Evolutionary conservation across 495 filamentous ascomycete genomes (phyloP).

Genomic region (Geopyxis carbonaria): DNA sequence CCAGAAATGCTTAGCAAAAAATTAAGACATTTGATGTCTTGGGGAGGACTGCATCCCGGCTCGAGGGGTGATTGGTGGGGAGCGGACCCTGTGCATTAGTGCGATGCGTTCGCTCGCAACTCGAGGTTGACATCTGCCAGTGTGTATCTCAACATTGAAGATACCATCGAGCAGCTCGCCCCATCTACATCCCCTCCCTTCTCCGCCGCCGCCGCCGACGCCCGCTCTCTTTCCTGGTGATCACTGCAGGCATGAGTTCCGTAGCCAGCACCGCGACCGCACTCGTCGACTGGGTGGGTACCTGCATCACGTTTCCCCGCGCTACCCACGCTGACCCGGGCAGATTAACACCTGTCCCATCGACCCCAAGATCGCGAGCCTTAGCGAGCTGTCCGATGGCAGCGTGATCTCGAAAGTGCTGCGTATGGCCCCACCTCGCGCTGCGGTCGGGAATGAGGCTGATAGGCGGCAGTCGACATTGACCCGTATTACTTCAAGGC

Average conservation of each 20-base stretch:
- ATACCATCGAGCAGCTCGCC: too few species aligned
- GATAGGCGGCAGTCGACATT: slow-evolving; percentile 25
- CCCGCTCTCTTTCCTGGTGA: background rate
- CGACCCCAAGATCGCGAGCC: slow-evolving; percentile 21
- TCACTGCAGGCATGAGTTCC: slow-evolving; percentile 17
- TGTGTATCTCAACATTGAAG: too few species aligned
- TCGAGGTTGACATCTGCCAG: too few species aligned
- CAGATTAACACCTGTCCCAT: slow-evolving; percentile 26
- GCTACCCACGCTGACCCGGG: background rate
- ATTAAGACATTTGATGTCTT: too few species aligned
- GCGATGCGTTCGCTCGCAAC: too few species aligned
- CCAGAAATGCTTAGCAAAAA: too few species aligned
- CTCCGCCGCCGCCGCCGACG: background rate
- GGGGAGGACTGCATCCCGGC: too few species aligned
- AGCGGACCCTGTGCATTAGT: too few species aligned
- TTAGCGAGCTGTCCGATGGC: slow-evolving; percentile 22
- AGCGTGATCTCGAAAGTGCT: slow-evolving; percentile 21
- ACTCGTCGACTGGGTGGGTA: slow-evolving; percentile 25
- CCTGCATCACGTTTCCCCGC: background rate
- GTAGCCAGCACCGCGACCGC: slow-evolving; percentile 21
- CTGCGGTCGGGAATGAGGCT: background rate
- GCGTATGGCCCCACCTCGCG: slow-evolving; percentile 10
- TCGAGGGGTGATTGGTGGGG: too few species aligned
- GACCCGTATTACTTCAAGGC: slow-evolving; percentile 24
- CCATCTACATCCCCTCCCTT: background rate